Evolutionary conservation across 1,284 basidiomycete genomes (phyloP).

Genomic region (Cryptococcus jaspeensis): DNA sequence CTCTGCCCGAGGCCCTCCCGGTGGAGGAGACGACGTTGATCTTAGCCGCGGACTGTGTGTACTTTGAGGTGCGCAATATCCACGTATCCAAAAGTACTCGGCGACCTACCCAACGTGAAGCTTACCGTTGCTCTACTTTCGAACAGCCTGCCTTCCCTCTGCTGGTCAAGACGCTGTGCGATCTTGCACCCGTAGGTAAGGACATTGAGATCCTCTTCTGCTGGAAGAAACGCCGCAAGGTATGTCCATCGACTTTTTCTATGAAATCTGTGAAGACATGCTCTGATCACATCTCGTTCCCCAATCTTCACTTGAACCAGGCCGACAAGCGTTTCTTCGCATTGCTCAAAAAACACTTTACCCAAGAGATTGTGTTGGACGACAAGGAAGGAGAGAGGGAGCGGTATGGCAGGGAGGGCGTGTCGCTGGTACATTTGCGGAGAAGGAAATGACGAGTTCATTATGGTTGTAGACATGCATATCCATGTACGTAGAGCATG

Average conservation of each 20-base stretch:
- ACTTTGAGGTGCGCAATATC: slow-evolving; percentile 63
- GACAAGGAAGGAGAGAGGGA: slow-evolving; percentile 45
- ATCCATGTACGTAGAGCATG: no score
- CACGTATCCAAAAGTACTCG: neutral
- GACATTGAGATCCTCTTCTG: slow-evolving; percentile 77
- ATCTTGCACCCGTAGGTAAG: slow-evolving; percentile 56
- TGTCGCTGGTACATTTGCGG: slow-evolving; percentile 43
- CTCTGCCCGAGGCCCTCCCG: slow-evolving; percentile 37
- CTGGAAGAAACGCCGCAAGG: slow-evolving; percentile 91
- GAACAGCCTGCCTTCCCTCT: slow-evolving; percentile 76
- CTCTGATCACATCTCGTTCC: neutral
- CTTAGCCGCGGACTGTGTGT: slow-evolving; percentile 88
- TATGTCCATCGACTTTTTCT: slow-evolving; percentile 32
- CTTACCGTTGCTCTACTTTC: neutral
- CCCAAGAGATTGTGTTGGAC: slow-evolving; percentile 51
- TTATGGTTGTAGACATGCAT: no score
- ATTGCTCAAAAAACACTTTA: slow-evolving; percentile 76
- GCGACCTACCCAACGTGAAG: neutral
- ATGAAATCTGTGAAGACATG: neutral
- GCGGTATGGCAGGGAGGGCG: slow-evolving; percentile 43
- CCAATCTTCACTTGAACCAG: slow-evolving; percentile 48
- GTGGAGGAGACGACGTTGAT: slow-evolving; percentile 61
- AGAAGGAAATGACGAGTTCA: slow-evolving; percentile 13
- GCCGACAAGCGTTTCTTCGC: slow-evolving; percentile 88
- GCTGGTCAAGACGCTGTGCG: slow-evolving; percentile 73